phyloP scores from a whole-genome alignment of 2,329 filamentous ascomycete genomes.

The Coniochaeta pulveracea region DNA sequence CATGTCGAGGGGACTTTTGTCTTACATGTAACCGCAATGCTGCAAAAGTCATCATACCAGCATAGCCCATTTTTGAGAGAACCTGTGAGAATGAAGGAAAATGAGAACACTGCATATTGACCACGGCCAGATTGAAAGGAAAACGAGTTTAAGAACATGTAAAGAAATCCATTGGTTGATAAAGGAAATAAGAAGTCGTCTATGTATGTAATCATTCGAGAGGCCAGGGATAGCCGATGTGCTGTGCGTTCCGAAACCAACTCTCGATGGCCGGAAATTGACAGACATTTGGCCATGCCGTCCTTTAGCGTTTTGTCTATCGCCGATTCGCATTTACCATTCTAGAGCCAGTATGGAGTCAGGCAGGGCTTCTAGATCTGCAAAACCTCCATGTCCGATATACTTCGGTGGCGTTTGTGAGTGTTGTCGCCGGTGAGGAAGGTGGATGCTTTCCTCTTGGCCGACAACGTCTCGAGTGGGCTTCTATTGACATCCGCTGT shows the following conservation, averaged over 20 bases:
- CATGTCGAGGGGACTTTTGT: no score
- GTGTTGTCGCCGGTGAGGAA: conserved; percentile 19
- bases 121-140: no score
- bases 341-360: no score
- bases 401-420: conserved; percentile 48
- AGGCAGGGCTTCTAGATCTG: conserved; percentile 29
- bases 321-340: conserved; percentile 5
- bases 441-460: conserved; percentile 44
- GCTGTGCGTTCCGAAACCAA: conserved; percentile 3
- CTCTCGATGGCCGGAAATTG: conserved; percentile 1
- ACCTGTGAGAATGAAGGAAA: no score
- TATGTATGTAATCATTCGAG: conserved; percentile 11
- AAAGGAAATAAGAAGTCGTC: conserved; percentile 8
- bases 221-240: conserved; percentile 30
- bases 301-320: conserved; percentile 30
- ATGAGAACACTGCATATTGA: no score
- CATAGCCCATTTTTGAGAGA: no score
- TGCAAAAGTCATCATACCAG: no score
- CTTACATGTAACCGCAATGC: no score
- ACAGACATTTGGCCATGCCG: conserved; percentile 23
- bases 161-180: background rate
- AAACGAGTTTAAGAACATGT: no score
- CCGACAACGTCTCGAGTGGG: conserved; percentile 33
- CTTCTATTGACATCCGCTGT: conserved; percentile 30
- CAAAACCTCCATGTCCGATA: conserved; percentile 42